phyloP scores from a whole-genome alignment of 1,284 basidiomycete species.

The Pascua sp. region DNA sequence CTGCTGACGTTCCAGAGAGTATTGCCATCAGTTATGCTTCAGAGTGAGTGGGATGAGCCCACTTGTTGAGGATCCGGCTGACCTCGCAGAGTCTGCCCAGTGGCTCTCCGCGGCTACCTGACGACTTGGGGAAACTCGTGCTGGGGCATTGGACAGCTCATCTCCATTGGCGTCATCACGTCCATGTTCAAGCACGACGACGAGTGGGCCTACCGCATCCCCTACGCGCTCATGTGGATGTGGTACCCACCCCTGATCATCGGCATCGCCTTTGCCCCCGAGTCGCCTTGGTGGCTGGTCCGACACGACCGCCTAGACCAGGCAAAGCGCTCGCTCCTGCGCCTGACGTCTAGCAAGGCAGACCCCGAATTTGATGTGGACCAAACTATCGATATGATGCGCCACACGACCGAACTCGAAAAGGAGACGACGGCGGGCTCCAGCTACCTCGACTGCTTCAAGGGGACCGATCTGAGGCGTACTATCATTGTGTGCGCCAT shows the following conservation, averaged over 20 bases:
- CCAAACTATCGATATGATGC: conserved; percentile 36
- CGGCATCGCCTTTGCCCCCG: conserved; percentile 31
- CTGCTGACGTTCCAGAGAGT: conserved; percentile 6
- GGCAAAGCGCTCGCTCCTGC: conserved; percentile 45
- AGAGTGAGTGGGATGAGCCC: conserved; percentile 41
- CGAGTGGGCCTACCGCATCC: conserved; percentile 36
- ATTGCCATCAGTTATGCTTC: conserved; percentile 42
- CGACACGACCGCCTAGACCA: conserved; percentile 42
- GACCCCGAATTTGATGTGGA: conserved; percentile 32
- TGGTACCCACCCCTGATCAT: conserved; percentile 29
- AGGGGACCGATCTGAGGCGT: conserved; percentile 46
- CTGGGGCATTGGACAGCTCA: conserved; percentile 44
- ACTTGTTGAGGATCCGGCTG: conserved; percentile 22
- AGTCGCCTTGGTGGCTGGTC: conserved; percentile 15
- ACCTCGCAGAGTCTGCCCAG: conserved; percentile 37
- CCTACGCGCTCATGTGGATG: conserved; percentile 34
- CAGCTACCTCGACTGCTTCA: conserved; percentile 49
- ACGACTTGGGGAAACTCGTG: conserved; percentile 46
- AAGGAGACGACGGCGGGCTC: conserved; percentile 26
- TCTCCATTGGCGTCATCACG: conserved; percentile 42
- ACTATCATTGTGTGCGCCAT: conserved; percentile 47
- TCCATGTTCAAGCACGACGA: conserved; percentile 26
- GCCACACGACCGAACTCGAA: conserved; percentile 14
- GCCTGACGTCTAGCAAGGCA: conserved; percentile 37
- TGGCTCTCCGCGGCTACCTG: conserved; percentile 44